Base-by-base conservation (phyloP, 2,329 filamentous ascomycete species). In the Septoria linicola region DNA sequence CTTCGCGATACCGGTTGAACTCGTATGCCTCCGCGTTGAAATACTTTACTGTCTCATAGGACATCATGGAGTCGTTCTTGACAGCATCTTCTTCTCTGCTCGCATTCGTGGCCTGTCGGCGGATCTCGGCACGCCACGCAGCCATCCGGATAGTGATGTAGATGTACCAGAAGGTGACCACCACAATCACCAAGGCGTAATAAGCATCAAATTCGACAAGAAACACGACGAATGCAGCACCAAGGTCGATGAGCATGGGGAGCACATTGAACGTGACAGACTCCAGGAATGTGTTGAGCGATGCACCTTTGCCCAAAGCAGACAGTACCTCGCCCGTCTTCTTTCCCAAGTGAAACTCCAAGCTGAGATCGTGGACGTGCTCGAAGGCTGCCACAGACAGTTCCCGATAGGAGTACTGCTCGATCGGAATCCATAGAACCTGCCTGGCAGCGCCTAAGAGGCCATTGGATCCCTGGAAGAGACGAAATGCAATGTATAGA, bases 11-110 rank as follows among this genome's bases (percentile, higher is more conserved):
- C 5, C 80, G 72, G 44, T 76, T 72, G 35, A 81, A 81, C 61
- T 84, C 81, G 54, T 80, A 77, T 1, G 70, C 69, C 54, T 83
- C 78, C 14, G 81, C 81, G 57, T 82, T 82, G 68, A 83, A 84
- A 63, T 84, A 82, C 58, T 84, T 82, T 37, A 84, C 81, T 1
- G 81, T 84, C 73, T 99, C 93, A 69, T 97, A 99, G n/a, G 90
- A 95, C 56, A 93, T 90, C 76, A 99, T 93, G 0, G 93, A 97
- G 70, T 99, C 93, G 67, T 96, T 97, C 79, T 97, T 97, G 61
- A 97, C 90, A 5, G 93, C 93, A 70, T 96, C 92, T 72, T 96
- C 90, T 72, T 96, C 90, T 57, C 93, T 82, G 61, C 93, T 90
- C 11, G 90, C 89, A 67, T 96, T 97, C 43, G 92, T 92, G 87